Evolutionary conservation across 2,329 filamentous ascomycete genomes (phyloP).

Genomic region (Elsinoe ampelina): DNA sequence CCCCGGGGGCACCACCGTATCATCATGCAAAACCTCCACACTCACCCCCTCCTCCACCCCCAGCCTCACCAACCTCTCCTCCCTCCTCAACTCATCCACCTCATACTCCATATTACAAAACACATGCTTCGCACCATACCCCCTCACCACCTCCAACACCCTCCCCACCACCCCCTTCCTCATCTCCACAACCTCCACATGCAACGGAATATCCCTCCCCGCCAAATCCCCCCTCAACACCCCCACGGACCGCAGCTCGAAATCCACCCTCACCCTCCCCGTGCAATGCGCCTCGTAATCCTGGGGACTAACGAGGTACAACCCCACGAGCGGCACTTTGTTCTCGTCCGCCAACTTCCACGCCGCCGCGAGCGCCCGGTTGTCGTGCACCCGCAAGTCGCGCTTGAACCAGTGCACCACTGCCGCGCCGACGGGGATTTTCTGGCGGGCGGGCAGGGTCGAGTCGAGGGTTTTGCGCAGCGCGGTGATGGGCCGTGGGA

Average conservation of each 20-base stretch:
- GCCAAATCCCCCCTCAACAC: slow-evolving; percentile 58
- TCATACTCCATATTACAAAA: slow-evolving; percentile 86
- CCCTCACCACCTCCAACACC: slow-evolving; percentile 55
- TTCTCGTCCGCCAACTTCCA: slow-evolving; percentile 55
- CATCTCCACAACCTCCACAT: slow-evolving; percentile 61
- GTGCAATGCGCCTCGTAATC: slow-evolving; percentile 76
- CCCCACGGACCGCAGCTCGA: slow-evolving; percentile 63
- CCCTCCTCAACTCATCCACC: slow-evolving; percentile 76
- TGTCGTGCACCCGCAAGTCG: slow-evolving; percentile 66
- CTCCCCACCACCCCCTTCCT: slow-evolving; percentile 52
- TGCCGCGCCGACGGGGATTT: slow-evolving; percentile 47
- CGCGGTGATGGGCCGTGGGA: slow-evolving; percentile 64
- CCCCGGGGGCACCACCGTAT: slow-evolving; percentile 71
- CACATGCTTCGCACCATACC: slow-evolving; percentile 66
- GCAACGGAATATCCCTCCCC: slow-evolving; percentile 65
- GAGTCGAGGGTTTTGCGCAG: slow-evolving; percentile 53
- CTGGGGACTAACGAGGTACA: slow-evolving; percentile 75
- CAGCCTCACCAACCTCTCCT: slow-evolving; percentile 54
- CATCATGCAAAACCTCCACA: slow-evolving; percentile 68
- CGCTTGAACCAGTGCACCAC: slow-evolving; percentile 89
- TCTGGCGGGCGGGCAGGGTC: slow-evolving; percentile 47
- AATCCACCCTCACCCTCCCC: slow-evolving; percentile 65
- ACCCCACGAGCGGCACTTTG: slow-evolving; percentile 61
- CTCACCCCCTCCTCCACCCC: slow-evolving; percentile 55
- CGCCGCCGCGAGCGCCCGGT: slow-evolving; percentile 60